These are phyloP conservation scores for Ascocoryne sarcoides DNA, from an alignment of 2,329 filamentous ascomycete genomes.

Conservation along the genomic window DNA sequence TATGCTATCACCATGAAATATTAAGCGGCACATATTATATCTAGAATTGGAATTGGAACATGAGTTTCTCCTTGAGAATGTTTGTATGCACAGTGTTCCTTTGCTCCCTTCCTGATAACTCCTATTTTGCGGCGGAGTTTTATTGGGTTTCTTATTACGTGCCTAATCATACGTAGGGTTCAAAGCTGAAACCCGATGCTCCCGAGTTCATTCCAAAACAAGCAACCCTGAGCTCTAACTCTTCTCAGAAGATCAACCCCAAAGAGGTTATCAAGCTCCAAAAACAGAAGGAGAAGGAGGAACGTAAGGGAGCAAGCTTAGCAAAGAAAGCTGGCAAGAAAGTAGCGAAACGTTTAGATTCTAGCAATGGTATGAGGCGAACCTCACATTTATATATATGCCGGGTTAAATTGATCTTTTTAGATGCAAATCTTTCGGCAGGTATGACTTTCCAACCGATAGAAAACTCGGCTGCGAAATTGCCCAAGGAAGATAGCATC, in stretches of 20 bases:
- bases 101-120: too few species aligned
- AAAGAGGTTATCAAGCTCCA: constrained; percentile 16
- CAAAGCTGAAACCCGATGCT: constrained; percentile 32
- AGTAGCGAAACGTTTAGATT: constrained; percentile 1
- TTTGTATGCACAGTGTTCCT: too few species aligned
- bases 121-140: too few species aligned
- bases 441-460: too few species aligned
- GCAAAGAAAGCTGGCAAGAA: constrained; percentile 18
- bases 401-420: too few species aligned
- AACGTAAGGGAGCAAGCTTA: constrained; percentile 15
- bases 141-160: too few species aligned
- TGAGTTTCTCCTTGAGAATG: not conserved
- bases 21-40: not conserved
- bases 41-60: not conserved
- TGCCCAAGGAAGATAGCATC: too few species aligned
- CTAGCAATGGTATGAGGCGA: not conserved
- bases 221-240: not conserved
- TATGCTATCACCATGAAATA: not conserved
- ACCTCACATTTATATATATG: too few species aligned
- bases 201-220: constrained; percentile 31
- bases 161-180: constrained; percentile 17
- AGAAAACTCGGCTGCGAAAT: too few species aligned
- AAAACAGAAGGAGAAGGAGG: constrained; percentile 17
- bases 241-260: constrained; percentile 4
- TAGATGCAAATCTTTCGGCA: too few species aligned